Evolutionary conservation across 345 rosid species (phyloP).

Genomic region (Mercurialis annua): DNA sequence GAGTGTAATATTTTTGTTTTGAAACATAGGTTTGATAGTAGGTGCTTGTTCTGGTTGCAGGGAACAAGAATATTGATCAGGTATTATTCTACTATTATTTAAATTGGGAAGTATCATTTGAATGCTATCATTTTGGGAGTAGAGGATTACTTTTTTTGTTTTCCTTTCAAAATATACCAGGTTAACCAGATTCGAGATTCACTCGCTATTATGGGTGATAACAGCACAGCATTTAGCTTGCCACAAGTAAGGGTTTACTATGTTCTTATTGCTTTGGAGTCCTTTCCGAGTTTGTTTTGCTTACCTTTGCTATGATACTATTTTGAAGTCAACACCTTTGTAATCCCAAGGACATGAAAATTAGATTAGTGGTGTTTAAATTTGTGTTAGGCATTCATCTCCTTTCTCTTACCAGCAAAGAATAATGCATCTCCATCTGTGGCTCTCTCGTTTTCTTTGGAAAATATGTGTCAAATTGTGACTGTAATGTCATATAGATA

Average conservation of each 20-base stretch:
- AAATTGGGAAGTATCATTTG: constrained; percentile 8
- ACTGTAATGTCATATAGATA: not conserved
- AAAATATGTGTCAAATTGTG: not conserved
- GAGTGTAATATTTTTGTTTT: constrained; percentile 10
- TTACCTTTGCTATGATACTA: not conserved
- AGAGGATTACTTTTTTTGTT: not conserved
- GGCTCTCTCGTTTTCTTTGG: no score
- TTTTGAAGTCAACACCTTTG: not conserved
- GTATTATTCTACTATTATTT: constrained; percentile 37
- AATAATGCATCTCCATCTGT: not conserved
- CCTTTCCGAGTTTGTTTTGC: not conserved
- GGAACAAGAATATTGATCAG: constrained; percentile 85
- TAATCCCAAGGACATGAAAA: not conserved
- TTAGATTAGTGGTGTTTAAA: no score
- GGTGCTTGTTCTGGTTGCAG: constrained; percentile 50
- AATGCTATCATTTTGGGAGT: constrained; percentile 13
- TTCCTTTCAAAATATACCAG: constrained; percentile 30
- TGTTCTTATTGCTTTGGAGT: constrained; percentile 8
- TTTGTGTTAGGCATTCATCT: not conserved
- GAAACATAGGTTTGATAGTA: constrained; percentile 20
- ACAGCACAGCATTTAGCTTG: constrained; percentile 97
- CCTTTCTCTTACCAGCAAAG: not conserved
- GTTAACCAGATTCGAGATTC: constrained; percentile 95
- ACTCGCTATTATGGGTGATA: constrained; percentile 89
- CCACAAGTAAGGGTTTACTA: constrained; percentile 66